phyloP scores from a whole-genome alignment of 345 rosid genomes.

The Punica granatum region DNA sequence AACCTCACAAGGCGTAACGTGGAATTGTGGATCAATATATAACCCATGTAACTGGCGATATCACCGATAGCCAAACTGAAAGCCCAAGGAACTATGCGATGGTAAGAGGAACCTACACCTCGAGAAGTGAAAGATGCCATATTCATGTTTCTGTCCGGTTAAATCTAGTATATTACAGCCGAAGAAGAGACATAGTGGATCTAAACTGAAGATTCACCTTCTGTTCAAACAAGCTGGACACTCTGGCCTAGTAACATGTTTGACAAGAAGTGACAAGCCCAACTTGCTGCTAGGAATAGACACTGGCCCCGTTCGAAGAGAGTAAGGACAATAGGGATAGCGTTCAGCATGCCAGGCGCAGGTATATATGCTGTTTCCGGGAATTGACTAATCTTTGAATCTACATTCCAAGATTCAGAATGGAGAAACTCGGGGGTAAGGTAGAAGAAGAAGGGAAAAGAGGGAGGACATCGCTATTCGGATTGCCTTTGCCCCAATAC shows the following conservation, averaged over 20 bases:
- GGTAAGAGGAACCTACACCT: too few relatives aligned
- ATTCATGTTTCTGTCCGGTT: not conserved
- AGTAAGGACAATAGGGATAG: not conserved
- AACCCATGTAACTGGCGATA: too few relatives aligned
- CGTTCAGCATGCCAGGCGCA: not conserved
- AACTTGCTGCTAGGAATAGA: not conserved
- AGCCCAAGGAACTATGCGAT: too few relatives aligned
- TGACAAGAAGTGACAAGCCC: not conserved
- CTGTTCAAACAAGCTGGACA: not conserved
- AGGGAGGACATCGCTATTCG: not conserved
- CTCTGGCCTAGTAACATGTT: not conserved
- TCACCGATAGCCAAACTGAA: too few relatives aligned
- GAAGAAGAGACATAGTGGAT: not conserved
- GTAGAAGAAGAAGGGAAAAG: not conserved
- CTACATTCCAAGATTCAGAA: not conserved
- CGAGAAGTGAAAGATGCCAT: not conserved
- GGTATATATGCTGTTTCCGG: not conserved
- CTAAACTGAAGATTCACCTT: too few relatives aligned
- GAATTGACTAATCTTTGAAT: not conserved
- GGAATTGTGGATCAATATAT: too few relatives aligned
- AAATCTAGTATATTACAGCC: too few relatives aligned
- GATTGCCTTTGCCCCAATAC: too few relatives aligned
- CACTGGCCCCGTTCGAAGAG: not conserved
- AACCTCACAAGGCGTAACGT: too few relatives aligned
- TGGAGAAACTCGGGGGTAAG: not conserved